Base-by-base conservation (phyloP, 768 basidiomycete species). In the Russula sp. region DNA sequence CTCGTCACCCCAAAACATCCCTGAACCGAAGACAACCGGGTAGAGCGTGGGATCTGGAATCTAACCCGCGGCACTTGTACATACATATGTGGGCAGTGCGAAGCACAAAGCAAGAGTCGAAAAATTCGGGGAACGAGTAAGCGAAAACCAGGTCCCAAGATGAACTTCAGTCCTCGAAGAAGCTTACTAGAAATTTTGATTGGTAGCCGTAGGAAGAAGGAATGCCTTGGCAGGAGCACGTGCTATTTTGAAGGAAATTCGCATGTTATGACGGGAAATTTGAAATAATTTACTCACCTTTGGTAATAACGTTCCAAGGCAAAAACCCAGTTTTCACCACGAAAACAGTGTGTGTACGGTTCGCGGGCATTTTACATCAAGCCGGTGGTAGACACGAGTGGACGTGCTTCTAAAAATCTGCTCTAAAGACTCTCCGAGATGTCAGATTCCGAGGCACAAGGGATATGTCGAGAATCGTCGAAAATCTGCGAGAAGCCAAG, bases 391-490 rank as follows among this genome's bases (percentile, higher is more conserved):
- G 22, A 34, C 20, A 46, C 22, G 14, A 53, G 30, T 34, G 24
- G 40, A 18, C 11, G 22, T 51, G 32, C 57, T 32, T 52, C n/a
- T 34, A 3, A 40, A 20, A 51, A 16, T 20, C 30, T 49, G 48
- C 24, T 56, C 30, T 18, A 36, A 30, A 32, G 30, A n/a, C n/a
- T 5, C 38, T 36, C 38, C 22, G 57, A 53, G 54, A 34, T 36
- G 57, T 48, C n/a, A 8, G 26, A 57, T 52, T 53, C 51, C 63
- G 34, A 20, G 63, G 59, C 59, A 51, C 57, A 57, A 64, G 34
- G 53, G 26, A 32, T 48, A 59, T 46, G 58, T 52, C 20, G 51
- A 59, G 57, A 53, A 26, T 48, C 22, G 50, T 57, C 18, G 18
- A 63, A 63, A 63, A 49, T 55, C 42, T 48, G 50, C 50, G 38